Conservation (phyloP, 768 basidiomycete species). For the Boletales sp. region DNA sequence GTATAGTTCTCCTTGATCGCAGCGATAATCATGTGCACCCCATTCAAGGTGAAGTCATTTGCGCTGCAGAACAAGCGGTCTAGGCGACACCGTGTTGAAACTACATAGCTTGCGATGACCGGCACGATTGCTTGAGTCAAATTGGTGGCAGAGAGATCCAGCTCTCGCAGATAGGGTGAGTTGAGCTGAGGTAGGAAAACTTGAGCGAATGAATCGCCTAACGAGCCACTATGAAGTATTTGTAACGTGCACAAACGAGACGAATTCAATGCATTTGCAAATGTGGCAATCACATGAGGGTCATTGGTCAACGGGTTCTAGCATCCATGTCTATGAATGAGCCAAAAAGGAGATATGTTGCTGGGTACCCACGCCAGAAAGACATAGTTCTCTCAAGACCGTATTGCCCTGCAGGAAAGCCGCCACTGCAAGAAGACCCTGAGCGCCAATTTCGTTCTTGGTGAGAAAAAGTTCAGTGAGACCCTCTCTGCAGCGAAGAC, state of each 20-base stretch:
- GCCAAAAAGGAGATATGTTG: not conserved
- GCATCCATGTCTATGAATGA: slow-evolving; percentile 14
- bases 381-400: slow-evolving; percentile 45
- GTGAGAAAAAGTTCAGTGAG: slow-evolving; percentile 58
- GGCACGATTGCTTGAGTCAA: slow-evolving; percentile 42
- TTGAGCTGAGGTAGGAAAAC: slow-evolving; percentile 49
- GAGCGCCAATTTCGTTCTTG: slow-evolving; percentile 51
- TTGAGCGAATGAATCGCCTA: slow-evolving; percentile 50
- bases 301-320: slow-evolving; percentile 43
- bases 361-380: slow-evolving; percentile 50
- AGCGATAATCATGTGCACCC: slow-evolving; percentile 42
- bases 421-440: slow-evolving; percentile 51
- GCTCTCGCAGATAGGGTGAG: slow-evolving; percentile 46
- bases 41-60: slow-evolving; percentile 48
- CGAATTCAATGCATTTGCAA: slow-evolving; percentile 50
- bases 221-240: slow-evolving; percentile 44
- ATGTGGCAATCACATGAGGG: slow-evolving; percentile 32
- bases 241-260: slow-evolving; percentile 51
- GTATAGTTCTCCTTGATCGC: slow-evolving; percentile 48
- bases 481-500: slow-evolving; percentile 35
- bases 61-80: slow-evolving; percentile 51
- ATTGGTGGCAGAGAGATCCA: slow-evolving; percentile 52
- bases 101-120: slow-evolving; percentile 45
- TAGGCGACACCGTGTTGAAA: slow-evolving; percentile 48
- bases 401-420: slow-evolving; percentile 47